phyloP scores from a whole-genome alignment of 306 rosid species.

The Lathyrus tuberosus region DNA sequence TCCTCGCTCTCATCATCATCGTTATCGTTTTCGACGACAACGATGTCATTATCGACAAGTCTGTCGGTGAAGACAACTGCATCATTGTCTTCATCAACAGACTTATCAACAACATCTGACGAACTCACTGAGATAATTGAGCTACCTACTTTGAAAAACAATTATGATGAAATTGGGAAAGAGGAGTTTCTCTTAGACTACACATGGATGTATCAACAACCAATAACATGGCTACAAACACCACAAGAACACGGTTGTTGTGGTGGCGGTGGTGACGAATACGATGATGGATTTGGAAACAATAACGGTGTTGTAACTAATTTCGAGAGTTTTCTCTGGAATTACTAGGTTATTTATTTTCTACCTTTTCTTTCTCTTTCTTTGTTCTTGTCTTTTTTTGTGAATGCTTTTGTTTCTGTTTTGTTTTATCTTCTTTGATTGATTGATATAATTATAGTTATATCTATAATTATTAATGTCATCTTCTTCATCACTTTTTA shows the following conservation, averaged over 20 bases:
- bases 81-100: constrained; percentile 8
- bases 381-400: constrained; percentile 1
- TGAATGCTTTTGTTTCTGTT: constrained; percentile 4
- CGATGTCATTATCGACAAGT: neutral
- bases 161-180: constrained; percentile 39
- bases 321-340: constrained; percentile 58
- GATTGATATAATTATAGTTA: constrained; percentile 7
- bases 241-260: constrained; percentile 41
- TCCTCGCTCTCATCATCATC: constrained; percentile 34
- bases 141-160: constrained; percentile 66
- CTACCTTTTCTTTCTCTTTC: neutral
- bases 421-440: neutral
- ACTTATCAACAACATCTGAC: constrained; percentile 47
- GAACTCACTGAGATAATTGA: constrained; percentile 76
- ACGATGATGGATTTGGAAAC: constrained; percentile 21
- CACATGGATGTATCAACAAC: constrained; percentile 67
- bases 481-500: neutral
- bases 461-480: constrained; percentile 3
- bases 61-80: neutral
- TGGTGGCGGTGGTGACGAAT: neutral
- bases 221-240: constrained; percentile 35
- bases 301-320: constrained; percentile 20
- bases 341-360: constrained; percentile 32
- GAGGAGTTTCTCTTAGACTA: constrained; percentile 73
- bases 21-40: constrained; percentile 11